phyloP scores from a whole-genome alignment of 768 basidiomycete genomes.

The Termitomyces sp. region DNA sequence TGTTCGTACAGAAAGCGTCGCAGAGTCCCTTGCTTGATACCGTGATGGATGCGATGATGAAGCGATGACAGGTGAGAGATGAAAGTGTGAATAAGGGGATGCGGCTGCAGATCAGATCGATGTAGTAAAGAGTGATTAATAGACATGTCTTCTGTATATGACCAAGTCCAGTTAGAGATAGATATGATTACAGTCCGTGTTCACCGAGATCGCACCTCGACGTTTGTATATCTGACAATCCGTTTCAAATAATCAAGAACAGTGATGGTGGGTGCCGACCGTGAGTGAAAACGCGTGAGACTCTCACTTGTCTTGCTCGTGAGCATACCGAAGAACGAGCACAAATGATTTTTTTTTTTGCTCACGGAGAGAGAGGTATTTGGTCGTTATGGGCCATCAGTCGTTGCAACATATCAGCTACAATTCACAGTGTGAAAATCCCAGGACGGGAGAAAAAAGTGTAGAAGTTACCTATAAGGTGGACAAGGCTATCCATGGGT shows the following conservation, averaged over 20 bases:
- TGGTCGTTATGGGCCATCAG: constrained; percentile 94
- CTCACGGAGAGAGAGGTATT: constrained; percentile 84
- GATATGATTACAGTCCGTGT: neutral
- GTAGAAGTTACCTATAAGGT: constrained; percentile 71
- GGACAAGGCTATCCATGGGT: constrained; percentile 74
- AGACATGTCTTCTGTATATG: constrained; percentile 64
- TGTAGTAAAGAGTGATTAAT: constrained; percentile 80
- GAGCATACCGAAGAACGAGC: constrained; percentile 9
- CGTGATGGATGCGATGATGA: constrained; percentile 89
- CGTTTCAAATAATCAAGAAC: constrained; percentile 92
- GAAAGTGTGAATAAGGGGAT: constrained; percentile 88
- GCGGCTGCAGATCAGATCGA: constrained; percentile 89
- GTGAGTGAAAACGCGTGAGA: constrained; percentile 94
- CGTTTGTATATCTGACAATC: constrained; percentile 91
- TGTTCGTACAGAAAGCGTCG: constrained; percentile 94
- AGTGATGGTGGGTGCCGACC: constrained; percentile 81
- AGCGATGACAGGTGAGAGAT: constrained; percentile 95
- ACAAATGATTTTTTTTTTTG: constrained; percentile 15
- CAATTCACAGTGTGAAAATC: constrained; percentile 11
- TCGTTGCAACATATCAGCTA: constrained; percentile 95
- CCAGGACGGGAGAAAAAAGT: constrained; percentile 2
- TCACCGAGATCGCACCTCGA: constrained; percentile 59
- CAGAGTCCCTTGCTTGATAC: constrained; percentile 93
- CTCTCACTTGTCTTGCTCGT: constrained; percentile 54
- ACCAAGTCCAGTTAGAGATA: neutral